phyloP scores from a whole-genome alignment of 768 basidiomycete species.

The Chalciporus piperatus region DNA sequence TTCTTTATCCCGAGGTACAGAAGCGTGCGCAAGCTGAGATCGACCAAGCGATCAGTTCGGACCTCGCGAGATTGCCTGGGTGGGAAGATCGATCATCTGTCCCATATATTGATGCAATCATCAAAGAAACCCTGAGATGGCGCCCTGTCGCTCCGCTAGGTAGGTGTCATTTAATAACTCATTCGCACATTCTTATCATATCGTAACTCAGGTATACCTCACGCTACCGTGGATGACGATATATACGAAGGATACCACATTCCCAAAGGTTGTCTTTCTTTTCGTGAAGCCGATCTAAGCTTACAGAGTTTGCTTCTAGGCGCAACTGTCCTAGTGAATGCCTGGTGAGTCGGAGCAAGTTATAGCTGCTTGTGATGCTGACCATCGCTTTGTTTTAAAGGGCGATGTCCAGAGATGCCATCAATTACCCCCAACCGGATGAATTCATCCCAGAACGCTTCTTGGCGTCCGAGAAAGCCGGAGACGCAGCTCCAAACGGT shows the following conservation, averaged over 20 bases:
- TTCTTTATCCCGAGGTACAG: constrained; percentile 16
- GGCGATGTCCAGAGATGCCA: constrained; percentile 33
- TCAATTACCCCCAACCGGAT: constrained; percentile 32
- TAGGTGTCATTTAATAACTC: neutral
- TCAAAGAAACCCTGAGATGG: constrained; percentile 13
- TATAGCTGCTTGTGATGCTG: neutral
- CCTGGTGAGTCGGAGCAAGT: neutral
- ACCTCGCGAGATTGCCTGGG: constrained; percentile 9
- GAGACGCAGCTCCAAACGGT: too few species aligned
- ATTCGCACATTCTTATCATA: neutral
- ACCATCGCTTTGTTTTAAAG: constrained; percentile 12
- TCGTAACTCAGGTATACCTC: constrained; percentile 18
- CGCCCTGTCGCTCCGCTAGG: constrained; percentile 10
- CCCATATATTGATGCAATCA: constrained; percentile 10
- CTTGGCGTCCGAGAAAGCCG: constrained; percentile 1
- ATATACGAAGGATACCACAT: constrained; percentile 45
- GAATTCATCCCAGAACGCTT: constrained; percentile 35
- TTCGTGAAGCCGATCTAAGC: neutral
- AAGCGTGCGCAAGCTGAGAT: constrained; percentile 14
- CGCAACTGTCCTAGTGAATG: constrained; percentile 3
- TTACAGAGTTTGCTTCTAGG: neutral
- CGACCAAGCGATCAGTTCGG: constrained; percentile 6
- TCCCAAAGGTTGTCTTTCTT: constrained; percentile 30
- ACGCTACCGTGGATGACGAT: constrained; percentile 35
- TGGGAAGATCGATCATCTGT: constrained; percentile 13